Evolutionary conservation across 345 rosid genomes (phyloP), one percentile per base, ranked within the genome.

Genomic region (Balakata baccata): DNA sequence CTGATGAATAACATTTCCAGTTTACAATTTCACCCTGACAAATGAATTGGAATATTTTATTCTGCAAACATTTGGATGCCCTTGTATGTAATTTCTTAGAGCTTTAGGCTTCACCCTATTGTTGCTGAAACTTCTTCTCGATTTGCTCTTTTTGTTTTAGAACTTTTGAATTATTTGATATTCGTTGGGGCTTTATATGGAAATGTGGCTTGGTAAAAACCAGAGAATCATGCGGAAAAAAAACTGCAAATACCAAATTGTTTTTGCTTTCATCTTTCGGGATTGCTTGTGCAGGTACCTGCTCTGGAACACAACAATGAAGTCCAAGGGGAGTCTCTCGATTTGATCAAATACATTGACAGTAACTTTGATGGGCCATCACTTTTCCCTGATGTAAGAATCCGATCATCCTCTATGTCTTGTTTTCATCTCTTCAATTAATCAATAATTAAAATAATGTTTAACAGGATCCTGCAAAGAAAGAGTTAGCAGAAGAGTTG

Each of bases 261-360:
- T 12, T 59, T 11, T 8, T 69, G 34, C 37, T 22, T 41, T 61
- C 71, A 43, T 43, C 47, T 6, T 63, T 18, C 49, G 1, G 7
- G 41, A 14, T 57, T 23, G 47, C 9, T 66, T 25, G 2, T 54
- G 47, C 53, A 74, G 84, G 80, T 78, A 23, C 85, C 85, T 14
- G 54, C 80, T 57, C 34, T 82, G 75, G 82, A 82, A 65, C 85
- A 82, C 65, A 72, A 78, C 50, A 74, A 77, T 17, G 81, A 75
- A 66, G 75, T 82, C 41, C 71, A 16, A 51, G 85, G 85, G 51
- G 85, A 82, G 67, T 78, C 80, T 53, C 72, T 78, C 2, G 82
- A 82, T 69, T 65, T 82, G 53, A 78, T 82, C 8, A 75, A 78
- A 16, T 82, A 82, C 54, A n/a, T 78, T 0, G 85, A 78, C 65